Base-by-base conservation (phyloP, 2,329 filamentous ascomycete genomes). In the Sporothrix humicola region DNA sequence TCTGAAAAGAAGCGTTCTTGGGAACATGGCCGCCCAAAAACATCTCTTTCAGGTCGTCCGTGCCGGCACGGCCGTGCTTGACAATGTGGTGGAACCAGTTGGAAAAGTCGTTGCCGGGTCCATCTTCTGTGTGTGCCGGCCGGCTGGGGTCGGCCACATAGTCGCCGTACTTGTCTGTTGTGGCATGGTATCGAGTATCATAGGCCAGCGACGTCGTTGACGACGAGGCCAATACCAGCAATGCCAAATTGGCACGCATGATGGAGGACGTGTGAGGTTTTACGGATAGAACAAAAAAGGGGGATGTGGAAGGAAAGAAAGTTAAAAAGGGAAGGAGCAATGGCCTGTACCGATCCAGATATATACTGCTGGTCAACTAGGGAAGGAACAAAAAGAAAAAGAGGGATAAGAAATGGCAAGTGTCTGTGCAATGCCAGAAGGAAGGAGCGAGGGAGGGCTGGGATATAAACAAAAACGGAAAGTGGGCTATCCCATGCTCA, bases 21-120 rank as follows among this genome's bases (percentile, higher is more conserved):
- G 69, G 69, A 37, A 71, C 69, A 15, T 44, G 42, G 42, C 69
- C 69, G 15, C 69, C 69, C 7, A 71, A 44, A 10, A 71, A 71
- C 3, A 44, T 5, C 23, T 50, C 69, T 58, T 50, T 48, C 12
- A 71, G 69, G 20, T n/a, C 20, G 23, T 46, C 69, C 4, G 31
- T 37, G 8, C 56, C 56, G n/a, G 56, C 69, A n/a, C 69, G 69
- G 44, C 44, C 69, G 56, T 71, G 46, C 54, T 59, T 61, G 20
- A 71, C 56, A 61, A 71, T 71, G 56, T 48, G 2, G 69, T 71
- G 69, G 44, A 71, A 71, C 69, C 69, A 71, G 37, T 61, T 26
- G 0, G 69, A 61, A 13, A 71, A 71, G 8, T 48, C 42, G 12
- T 61, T 26, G 12, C 23, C n/a, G n/a, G 42, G 42, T 0, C 23